A percentile compares a stretch with the other conserved stretches of the same genome.
These are phyloP conservation scores for Nitzschia palea DNA, from an alignment of 108 stramenopile species.

Conservation along the genomic window DNA sequence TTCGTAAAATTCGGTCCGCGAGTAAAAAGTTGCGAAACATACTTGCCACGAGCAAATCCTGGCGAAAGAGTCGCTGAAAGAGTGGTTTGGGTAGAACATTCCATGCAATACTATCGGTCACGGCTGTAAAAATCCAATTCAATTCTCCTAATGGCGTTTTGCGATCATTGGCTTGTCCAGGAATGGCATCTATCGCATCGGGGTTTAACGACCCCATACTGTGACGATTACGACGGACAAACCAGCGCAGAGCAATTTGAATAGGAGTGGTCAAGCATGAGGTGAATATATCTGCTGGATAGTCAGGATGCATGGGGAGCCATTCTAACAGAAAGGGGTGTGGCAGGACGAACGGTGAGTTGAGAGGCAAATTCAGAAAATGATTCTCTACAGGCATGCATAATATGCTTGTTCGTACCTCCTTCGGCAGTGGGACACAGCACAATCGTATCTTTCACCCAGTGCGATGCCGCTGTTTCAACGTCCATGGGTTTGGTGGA, in stretches of 20 bases:
- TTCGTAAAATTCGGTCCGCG: constrained; percentile 93
- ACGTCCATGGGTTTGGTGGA: constrained; percentile 13
- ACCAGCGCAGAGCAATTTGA: constrained; percentile 95
- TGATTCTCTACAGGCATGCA: too few relatives aligned
- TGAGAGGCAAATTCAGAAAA: too few relatives aligned
- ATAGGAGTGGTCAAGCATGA: constrained; percentile 98
- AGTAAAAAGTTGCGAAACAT: constrained; percentile 99
- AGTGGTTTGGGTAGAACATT: constrained; percentile 93
- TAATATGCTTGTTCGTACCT: too few relatives aligned
- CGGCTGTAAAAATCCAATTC: constrained; percentile 99
- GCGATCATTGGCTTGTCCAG: constrained; percentile 89
- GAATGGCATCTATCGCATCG: constrained; percentile 87
- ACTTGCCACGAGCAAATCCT: constrained; percentile 93
- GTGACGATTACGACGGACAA: constrained; percentile 77
- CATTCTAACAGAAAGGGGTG: constrained; percentile 47
- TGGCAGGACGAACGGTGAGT: not conserved
- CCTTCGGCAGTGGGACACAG: constrained; percentile 90
- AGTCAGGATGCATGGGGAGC: constrained; percentile 92
- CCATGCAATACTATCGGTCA: constrained; percentile 99
- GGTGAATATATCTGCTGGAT: constrained; percentile 98
- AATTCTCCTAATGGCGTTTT: constrained; percentile 93
- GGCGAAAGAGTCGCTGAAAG: constrained; percentile 97
- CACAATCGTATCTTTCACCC: constrained; percentile 91
- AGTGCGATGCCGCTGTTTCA: constrained; percentile 36
- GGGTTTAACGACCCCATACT: constrained; percentile 54